These are phyloP conservation scores for Penicillium coffeae DNA, from an alignment of 495 filamentous ascomycete genomes.

Conservation along the genomic window DNA sequence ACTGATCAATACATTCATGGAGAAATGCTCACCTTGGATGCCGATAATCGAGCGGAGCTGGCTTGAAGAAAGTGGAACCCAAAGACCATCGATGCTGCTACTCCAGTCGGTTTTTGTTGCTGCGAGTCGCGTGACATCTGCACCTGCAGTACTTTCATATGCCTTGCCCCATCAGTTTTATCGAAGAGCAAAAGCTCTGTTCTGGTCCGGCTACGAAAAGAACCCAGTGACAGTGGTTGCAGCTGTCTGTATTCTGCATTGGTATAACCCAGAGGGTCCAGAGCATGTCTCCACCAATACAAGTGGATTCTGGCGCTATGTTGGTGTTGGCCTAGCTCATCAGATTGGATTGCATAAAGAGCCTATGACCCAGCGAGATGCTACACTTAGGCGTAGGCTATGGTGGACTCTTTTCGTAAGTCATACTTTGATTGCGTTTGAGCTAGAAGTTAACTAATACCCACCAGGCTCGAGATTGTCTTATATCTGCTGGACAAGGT, in stretches of 20 bases:
- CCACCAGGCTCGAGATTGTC: slow-evolving; percentile 22
- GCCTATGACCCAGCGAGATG: slow-evolving; percentile 12
- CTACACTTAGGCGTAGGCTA: slow-evolving; percentile 17
- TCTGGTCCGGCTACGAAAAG: slow-evolving; percentile 26
- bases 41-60: slow-evolving; percentile 24
- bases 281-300: slow-evolving; percentile 27
- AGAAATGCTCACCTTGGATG: slow-evolving; percentile 25
- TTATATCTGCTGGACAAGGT: slow-evolving; percentile 25
- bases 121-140: slow-evolving; percentile 22
- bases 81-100: slow-evolving; percentile 20
- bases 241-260: slow-evolving; percentile 24
- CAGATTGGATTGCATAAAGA: slow-evolving; percentile 27
- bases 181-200: slow-evolving; percentile 21
- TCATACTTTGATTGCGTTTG: too few relatives aligned
- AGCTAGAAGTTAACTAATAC: not conserved
- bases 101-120: slow-evolving; percentile 25
- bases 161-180: slow-evolving; percentile 24
- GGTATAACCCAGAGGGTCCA: slow-evolving; percentile 25
- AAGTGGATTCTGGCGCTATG: slow-evolving; percentile 26
- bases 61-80: slow-evolving; percentile 16
- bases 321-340: slow-evolving; percentile 23
- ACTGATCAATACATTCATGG: slow-evolving; percentile 26
- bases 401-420: slow-evolving; percentile 30
- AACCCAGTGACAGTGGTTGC: slow-evolving; percentile 24
- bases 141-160: slow-evolving; percentile 20